Conservation (phyloP, 768 basidiomycete genomes). For the Mycena capillaripes region DNA sequence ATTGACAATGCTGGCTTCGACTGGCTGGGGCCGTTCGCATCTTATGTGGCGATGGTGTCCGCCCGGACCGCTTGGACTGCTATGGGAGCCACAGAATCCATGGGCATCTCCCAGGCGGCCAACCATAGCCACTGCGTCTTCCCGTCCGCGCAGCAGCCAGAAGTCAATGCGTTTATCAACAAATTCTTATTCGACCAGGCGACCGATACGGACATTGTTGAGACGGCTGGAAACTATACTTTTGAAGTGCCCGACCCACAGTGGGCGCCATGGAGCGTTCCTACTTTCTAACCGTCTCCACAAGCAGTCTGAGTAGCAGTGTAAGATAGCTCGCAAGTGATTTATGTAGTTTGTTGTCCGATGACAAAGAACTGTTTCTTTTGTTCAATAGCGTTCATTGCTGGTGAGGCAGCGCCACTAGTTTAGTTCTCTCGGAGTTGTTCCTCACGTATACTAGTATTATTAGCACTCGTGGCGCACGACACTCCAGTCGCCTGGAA, state of each 20-base stretch:
- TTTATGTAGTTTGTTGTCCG: too few species aligned
- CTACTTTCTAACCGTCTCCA: not conserved
- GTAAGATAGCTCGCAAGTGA: not conserved
- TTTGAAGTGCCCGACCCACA: conserved; percentile 27
- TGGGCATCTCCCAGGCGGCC: conserved; percentile 69
- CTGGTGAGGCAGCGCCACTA: too few species aligned
- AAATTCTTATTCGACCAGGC: conserved; percentile 66
- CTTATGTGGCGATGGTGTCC: conserved; percentile 66
- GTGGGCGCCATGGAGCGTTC: conserved; percentile 34
- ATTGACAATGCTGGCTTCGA: conserved; percentile 70
- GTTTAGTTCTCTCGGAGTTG: too few species aligned
- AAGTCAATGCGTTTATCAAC: conserved; percentile 67
- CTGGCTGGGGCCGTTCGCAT: conserved; percentile 67
- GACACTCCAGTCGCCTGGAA: too few species aligned
- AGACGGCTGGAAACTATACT: conserved; percentile 53
- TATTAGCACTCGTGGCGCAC: too few species aligned
- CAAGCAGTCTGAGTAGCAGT: not conserved
- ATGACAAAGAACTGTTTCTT: too few species aligned
- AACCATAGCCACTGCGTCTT: conserved; percentile 70
- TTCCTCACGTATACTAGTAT: too few species aligned
- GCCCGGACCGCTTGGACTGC: conserved; percentile 66
- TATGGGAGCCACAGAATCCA: conserved; percentile 59
- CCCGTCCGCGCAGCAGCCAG: conserved; percentile 60
- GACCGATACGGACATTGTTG: conserved; percentile 61
- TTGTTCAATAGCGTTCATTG: too few species aligned